Conservation (phyloP, 108 stramenopile genomes). For the Skeletonema marinoi region DNA sequence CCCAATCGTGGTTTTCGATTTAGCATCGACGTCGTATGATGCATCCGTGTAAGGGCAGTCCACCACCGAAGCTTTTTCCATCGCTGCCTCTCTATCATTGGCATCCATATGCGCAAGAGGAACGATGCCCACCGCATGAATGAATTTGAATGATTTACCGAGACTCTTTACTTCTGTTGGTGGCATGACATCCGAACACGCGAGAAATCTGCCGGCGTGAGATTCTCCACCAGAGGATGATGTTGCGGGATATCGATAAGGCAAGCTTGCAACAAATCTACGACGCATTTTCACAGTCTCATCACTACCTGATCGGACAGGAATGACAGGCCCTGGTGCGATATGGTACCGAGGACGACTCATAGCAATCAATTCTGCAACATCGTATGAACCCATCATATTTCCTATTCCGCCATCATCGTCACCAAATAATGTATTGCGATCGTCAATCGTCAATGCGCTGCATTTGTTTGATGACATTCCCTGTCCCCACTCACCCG, state of each 20-base stretch:
- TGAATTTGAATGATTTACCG: constrained; percentile 70
- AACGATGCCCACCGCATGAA: constrained; percentile 85
- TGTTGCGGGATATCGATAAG: constrained; percentile 53
- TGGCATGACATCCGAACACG: constrained; percentile 56
- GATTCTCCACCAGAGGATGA: constrained; percentile 23
- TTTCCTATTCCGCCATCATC: background rate
- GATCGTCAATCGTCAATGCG: constrained; percentile 31
- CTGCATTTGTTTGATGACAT: constrained; percentile 59
- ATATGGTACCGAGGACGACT: constrained; percentile 82
- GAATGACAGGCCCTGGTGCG: constrained; percentile 32
- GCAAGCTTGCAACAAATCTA: constrained; percentile 51
- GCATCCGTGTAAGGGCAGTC: constrained; percentile 72
- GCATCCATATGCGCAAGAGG: constrained; percentile 58
- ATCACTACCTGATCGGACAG: background rate
- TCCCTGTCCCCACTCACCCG: constrained; percentile 83
- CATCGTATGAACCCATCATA: constrained; percentile 62
- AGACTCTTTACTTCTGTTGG: constrained; percentile 38
- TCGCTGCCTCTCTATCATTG: constrained; percentile 37
- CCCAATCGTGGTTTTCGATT: background rate
- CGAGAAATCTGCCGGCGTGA: constrained; percentile 79
- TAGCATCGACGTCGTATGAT: constrained; percentile 34
- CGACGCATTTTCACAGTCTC: constrained; percentile 5
- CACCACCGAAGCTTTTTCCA: constrained; percentile 35
- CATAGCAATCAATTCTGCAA: constrained; percentile 71
- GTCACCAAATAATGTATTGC: constrained; percentile 1